A percentile compares a stretch with the other conserved stretches of the same genome.
Conservation (phyloP, 345 rosid genomes). For the Cochlearia excelsa region DNA sequence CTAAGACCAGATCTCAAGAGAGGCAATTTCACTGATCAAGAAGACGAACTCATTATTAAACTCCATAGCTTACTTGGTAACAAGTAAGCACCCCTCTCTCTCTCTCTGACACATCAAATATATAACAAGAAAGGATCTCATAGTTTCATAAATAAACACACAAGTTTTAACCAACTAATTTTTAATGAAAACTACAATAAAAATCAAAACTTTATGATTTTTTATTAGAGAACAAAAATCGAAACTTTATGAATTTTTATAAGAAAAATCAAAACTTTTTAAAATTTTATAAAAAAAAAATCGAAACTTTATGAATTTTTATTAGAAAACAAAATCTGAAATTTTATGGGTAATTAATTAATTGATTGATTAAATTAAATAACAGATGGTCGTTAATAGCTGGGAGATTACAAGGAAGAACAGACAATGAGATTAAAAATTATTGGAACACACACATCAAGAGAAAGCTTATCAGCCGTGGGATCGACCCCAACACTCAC, state of each 20-base stretch:
- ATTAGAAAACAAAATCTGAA: neutral
- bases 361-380: neutral
- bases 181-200: no score
- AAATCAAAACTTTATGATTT: neutral
- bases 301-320: neutral
- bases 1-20: no score
- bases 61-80: conserved; percentile 69
- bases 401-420: conserved; percentile 75
- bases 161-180: no score
- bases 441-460: conserved; percentile 91
- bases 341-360: no score
- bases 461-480: conserved; percentile 68
- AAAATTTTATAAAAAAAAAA: neutral
- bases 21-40: no score
- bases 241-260: neutral
- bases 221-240: neutral
- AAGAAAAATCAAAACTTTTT: neutral
- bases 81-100: conserved; percentile 46
- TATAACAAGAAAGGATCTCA: conserved; percentile 1
- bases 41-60: no score
- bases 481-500: conserved; percentile 74
- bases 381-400: conserved; percentile 85
- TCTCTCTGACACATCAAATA: neutral
- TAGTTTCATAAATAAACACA: no score
- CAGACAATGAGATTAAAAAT: conserved; percentile 87